Evolutionary conservation across 2,329 filamentous ascomycete species (phyloP), one percentile per base, ranked within the genome.

Genomic region (Pleurostoma richardsiae): DNA sequence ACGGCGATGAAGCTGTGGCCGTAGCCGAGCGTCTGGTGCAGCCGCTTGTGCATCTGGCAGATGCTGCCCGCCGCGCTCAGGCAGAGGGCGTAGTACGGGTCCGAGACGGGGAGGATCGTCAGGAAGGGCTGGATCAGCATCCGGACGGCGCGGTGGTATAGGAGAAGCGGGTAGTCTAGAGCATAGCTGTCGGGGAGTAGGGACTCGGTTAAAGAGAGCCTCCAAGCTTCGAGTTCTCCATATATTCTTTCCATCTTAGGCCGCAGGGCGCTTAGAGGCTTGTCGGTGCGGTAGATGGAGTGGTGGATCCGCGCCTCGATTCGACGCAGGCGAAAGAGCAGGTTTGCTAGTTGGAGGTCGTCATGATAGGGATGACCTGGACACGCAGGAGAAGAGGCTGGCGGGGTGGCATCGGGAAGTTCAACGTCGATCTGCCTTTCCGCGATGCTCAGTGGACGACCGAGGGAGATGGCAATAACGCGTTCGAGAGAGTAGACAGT

Each of bases 341-440:
- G 67, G 6, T 72, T 65, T 5, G 66, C 64, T 6, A 72, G 65
- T 5, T 71, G 70, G 29, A 74, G 59, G 19, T 42, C 33, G 11
- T 19, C 36, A n/a, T 42, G 28, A n/a, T 29, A 30, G 10, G 33
- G 56, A 36, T 58, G 63, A 7, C 59, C 56, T 29, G 60, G 54
- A 29, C 52, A 54, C 19, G 67, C 56, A 3, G 63, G 47, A 6
- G 59, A 58, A 3, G 68, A 55, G 10, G 52, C 54, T 5, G 52
- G 50, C 8, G 49, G 44, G 40, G 64, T 62, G 42, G 72, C 69
- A 33, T 70, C 61, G 28, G 74, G 74, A 8, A 77, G 56, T 2
- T 68, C 64, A 10, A 74, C 68, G 49, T 77, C 73, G 40, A 77
- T 77, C 50, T 76, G 69, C 40, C 72, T 64, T 51, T 77, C 73